Evolutionary conservation across 768 basidiomycete species (phyloP), one percentile per base, ranked within the genome.

Genomic region (Tylopilus subfusipes): DNA sequence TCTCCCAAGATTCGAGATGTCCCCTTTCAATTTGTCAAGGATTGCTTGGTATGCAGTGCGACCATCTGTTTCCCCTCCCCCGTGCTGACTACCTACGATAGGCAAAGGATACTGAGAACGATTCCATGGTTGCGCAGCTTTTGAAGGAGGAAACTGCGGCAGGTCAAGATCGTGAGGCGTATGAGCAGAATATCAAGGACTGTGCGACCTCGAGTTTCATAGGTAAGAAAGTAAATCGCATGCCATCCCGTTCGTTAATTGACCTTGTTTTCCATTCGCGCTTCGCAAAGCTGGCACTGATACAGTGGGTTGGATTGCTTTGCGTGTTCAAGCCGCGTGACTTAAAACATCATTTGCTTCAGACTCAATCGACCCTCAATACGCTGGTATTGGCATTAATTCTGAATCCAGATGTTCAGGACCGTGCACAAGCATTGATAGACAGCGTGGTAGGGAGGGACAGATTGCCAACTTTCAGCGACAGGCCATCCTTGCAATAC

Each of bases 21-120:
- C 3, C 68, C 69, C 2, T 60, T 67, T n/a, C 54, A 60, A 22
- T 66, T 62, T 36, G 63, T 68, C 48, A 59, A 63, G 33, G 57
- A 58, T 13, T 62, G 55, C 33, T 48, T 66, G 58, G 61, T 58
- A 52, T 21, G 54, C 30, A 11, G 22, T 11, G 21, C 21, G 16
- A 40, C 39, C 22, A 40, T 30, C 27, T 54, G 12, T 12, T 29
- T 22, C 11, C 6, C 22, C 25, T 52, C 27, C 42, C 21, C 25
- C 3, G 1, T 19, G 5, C 31, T 43, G 14, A 55, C 18, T 25
- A 22, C 40, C 14, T 24, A n/a, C 11, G 31, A 16, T 22, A 71
- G 68, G 54, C 53, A 21, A 63, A 61, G 18, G 54, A 52, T 7
- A 59, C 54, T 11, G 59, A 63, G 21, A 64, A 62, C 16, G 43